Conservation (phyloP, 495 filamentous ascomycete species). For the Penicillium lividum region DNA sequence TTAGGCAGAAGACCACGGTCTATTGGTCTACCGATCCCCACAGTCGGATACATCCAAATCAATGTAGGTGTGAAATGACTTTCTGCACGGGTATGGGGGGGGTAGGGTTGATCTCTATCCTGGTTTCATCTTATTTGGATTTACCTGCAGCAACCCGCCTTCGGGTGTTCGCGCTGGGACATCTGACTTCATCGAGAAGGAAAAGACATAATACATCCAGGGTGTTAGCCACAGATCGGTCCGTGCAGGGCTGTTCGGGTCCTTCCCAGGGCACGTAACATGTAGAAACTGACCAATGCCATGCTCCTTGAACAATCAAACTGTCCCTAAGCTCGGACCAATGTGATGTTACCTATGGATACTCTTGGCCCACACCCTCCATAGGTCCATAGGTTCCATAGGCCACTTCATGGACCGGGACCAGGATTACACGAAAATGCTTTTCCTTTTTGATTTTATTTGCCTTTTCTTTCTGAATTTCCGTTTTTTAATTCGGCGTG, state of each 20-base stretch:
- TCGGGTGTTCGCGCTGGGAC: constrained; percentile 42
- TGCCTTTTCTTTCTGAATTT: constrained; percentile 1
- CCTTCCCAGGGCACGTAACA: constrained; percentile 35
- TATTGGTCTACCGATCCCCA: constrained; percentile 36
- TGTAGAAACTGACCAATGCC: constrained; percentile 35
- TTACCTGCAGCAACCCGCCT: constrained; percentile 43
- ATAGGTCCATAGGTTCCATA: background rate
- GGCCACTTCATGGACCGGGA: constrained; percentile 12
- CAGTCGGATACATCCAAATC: constrained; percentile 36
- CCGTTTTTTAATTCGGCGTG: background rate
- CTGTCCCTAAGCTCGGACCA: constrained; percentile 22
- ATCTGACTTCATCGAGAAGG: constrained; percentile 38
- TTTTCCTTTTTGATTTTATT: background rate
- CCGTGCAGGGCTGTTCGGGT: constrained; percentile 31
- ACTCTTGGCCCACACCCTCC: background rate
- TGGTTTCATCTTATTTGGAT: constrained; percentile 45
- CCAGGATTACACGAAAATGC: constrained; percentile 14
- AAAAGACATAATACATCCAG: constrained; percentile 28
- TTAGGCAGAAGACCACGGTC: constrained; percentile 10
- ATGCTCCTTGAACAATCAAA: constrained; percentile 35
- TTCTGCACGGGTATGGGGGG: background rate
- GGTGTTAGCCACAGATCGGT: constrained; percentile 19
- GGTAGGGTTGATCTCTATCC: constrained; percentile 33
- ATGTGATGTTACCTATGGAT: constrained; percentile 33
- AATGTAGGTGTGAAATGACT: constrained; percentile 34